Evolutionary conservation across 192 early-diverging fungal species (phyloP).

Genomic region (Backusella macrospora): DNA sequence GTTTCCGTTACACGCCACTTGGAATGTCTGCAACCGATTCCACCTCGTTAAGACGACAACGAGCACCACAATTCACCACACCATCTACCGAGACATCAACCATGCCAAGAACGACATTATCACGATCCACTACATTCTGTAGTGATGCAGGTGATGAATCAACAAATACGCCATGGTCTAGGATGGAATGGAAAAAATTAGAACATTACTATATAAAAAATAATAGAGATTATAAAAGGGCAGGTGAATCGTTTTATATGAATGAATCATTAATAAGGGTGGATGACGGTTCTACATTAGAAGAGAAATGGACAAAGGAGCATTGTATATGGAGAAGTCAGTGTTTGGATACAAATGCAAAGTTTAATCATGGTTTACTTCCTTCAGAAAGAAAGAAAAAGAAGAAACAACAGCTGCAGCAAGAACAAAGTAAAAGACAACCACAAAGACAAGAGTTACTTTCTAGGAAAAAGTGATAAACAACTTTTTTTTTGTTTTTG

Average conservation of each 20-base stretch:
- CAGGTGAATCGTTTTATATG: not conserved
- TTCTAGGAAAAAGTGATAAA: not conserved
- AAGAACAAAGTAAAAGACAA: not conserved
- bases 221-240: not conserved
- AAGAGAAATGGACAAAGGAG: slow-evolving; percentile 1
- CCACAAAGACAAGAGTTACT: not conserved
- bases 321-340: slow-evolving; percentile 7
- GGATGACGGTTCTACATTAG: not conserved
- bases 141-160: slow-evolving; percentile 5
- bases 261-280: not conserved
- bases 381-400: not conserved
- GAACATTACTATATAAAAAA: not conserved
- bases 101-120: not conserved
- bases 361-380: not conserved
- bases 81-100: not conserved
- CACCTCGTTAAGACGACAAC: not conserved
- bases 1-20: slow-evolving; percentile 5
- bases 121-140: slow-evolving; percentile 1
- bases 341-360: not conserved
- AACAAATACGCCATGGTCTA: not conserved
- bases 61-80: not conserved
- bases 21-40: not conserved
- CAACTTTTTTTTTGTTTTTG: not conserved
- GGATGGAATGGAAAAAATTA: not conserved
- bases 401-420: not conserved